A percentile compares a stretch with the other conserved stretches of the same genome.
Evolutionary conservation across 139 green algal species (phyloP).

Genomic region (Spirogloea muscicola): DNA sequence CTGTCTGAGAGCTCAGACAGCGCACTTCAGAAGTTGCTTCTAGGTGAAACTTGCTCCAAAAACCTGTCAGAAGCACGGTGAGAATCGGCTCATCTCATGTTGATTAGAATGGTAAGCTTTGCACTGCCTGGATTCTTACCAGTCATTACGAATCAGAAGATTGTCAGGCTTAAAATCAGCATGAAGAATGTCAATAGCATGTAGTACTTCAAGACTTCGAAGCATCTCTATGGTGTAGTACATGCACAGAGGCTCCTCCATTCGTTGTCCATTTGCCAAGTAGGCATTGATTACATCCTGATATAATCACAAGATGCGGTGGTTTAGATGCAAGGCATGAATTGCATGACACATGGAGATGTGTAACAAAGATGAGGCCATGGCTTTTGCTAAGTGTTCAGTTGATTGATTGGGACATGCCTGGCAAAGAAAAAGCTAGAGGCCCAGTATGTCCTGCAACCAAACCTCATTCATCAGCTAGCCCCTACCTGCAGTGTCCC

Average conservation of each 20-base stretch:
- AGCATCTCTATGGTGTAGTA: slow-evolving; percentile 58
- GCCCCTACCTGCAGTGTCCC: slow-evolving; percentile 33
- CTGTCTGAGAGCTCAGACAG: background rate
- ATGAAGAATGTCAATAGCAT: slow-evolving; percentile 46
- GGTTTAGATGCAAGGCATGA: too few relatives aligned
- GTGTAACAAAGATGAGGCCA: too few relatives aligned
- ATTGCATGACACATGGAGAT: too few relatives aligned
- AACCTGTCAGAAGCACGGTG: background rate
- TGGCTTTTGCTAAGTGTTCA: too few relatives aligned
- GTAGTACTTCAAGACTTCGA: slow-evolving; percentile 39
- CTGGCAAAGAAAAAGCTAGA: too few relatives aligned
- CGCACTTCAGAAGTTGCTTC: background rate
- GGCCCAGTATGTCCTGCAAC: background rate
- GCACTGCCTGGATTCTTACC: background rate
- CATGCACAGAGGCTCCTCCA: slow-evolving; percentile 27
- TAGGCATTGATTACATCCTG: slow-evolving; percentile 48
- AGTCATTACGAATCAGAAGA: slow-evolving; percentile 47
- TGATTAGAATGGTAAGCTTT: background rate
- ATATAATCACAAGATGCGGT: too few relatives aligned
- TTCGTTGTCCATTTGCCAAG: background rate
- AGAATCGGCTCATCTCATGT: background rate
- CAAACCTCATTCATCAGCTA: background rate
- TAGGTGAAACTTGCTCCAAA: background rate
- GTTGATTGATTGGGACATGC: background rate
- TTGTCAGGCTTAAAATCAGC: slow-evolving; percentile 57